Base-by-base conservation (phyloP, 768 basidiomycete species). In the Serendipita sp. region DNA sequence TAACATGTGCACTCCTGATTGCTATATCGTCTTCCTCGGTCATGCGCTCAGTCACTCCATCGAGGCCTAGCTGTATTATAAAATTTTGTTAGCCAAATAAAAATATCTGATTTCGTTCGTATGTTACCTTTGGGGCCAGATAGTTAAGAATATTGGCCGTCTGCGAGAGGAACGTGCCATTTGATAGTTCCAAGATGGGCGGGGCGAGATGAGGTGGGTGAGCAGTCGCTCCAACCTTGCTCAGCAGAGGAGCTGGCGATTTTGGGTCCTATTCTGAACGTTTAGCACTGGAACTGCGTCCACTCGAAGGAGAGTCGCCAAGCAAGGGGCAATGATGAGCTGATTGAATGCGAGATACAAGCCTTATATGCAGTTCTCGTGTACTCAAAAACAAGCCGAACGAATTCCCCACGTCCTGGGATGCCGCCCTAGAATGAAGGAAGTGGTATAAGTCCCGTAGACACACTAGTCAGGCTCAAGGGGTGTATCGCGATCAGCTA, bases 371-470 rank as follows among this genome's bases (percentile, higher is more conserved):
- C 69, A 3, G 74, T 68, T 1, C 74, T 73, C 11, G 73, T 72
- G 52, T 73, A 72, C 67, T 77, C 75, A 67, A 78, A 72, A 7
- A 72, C 72, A 52, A 78, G 74, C 2, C 76, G 74, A 64, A 77
- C 68, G 67, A 70, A 73, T 64, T 78, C 76, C 15, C 74, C 76
- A 46, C 76, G 72, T 0, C 76, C 76, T 3, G 76, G 76, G 32
- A 76, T 67, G 4, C 56, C 56, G 16, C 56, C 56, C 48, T 41
- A 13, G 38, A 41, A 13, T 41, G 13, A 13, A 41, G 38, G 38
- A 41, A 13, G 38, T 13, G 38, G 13, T 41, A 41, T 41, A 41
- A 41, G 38, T 13, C 38, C 23, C 23, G 23, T 23, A 41, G 5
- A 5, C 7, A 13, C 13, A 13, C 38, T 41, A 41, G 38, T 41